Conservation (phyloP, 164 flowering plant species). For the Dillenia turbinata region DNA sequence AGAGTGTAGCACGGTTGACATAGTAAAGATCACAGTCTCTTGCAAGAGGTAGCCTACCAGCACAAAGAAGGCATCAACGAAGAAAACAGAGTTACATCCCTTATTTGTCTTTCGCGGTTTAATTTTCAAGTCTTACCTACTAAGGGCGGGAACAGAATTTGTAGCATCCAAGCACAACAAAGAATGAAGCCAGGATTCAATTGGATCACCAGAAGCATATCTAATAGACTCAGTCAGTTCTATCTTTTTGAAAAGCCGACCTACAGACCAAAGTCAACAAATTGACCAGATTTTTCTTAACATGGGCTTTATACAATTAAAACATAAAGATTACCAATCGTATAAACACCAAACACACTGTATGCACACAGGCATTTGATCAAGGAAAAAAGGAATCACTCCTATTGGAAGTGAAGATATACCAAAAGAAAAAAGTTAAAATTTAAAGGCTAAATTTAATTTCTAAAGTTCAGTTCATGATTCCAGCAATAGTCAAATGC, state of each 20-base stretch:
- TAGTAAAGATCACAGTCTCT: constrained; percentile 89
- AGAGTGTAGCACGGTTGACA: constrained; percentile 94
- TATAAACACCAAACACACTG: no score
- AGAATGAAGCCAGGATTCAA: constrained; percentile 90
- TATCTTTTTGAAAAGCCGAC: constrained; percentile 77
- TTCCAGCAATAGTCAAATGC: no score
- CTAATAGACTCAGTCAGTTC: constrained; percentile 87
- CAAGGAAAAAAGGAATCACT: no score
- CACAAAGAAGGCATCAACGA: constrained; percentile 11
- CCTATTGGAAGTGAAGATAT: no score
- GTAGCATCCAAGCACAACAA: constrained; percentile 88
- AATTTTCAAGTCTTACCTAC: constrained; percentile 39
- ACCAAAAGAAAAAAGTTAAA: no score
- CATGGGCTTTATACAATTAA: no score
- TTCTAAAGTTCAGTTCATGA: no score
- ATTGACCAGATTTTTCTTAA: no score
- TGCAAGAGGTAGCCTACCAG: constrained; percentile 66
- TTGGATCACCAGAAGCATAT: constrained; percentile 91
- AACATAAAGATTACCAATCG: no score
- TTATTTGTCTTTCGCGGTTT: neutral
- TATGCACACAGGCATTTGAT: no score
- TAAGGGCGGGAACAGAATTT: constrained; percentile 54
- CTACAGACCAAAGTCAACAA: constrained; percentile 29
- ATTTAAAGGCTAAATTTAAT: no score
- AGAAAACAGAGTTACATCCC: constrained; percentile 1